phyloP scores from a whole-genome alignment of 768 basidiomycete species.

The Pulveroboletus sp. region DNA sequence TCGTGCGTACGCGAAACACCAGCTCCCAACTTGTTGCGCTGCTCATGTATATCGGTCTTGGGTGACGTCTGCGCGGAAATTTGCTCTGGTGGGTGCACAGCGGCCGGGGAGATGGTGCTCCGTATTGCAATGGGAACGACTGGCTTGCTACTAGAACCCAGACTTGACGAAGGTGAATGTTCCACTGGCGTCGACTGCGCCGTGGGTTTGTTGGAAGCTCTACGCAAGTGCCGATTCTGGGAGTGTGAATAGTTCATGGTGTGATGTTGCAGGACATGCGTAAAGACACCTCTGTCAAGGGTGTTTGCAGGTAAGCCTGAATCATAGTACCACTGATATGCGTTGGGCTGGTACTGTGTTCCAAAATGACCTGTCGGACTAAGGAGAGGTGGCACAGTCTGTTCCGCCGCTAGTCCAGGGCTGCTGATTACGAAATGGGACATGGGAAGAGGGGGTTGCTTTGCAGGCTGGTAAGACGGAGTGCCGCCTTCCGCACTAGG shows the following conservation, averaged over 20 bases:
- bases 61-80: conserved; percentile 2
- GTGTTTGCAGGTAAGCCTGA: conserved; percentile 21
- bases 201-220: conserved; percentile 19
- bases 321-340: conserved; percentile 49
- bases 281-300: conserved; percentile 27
- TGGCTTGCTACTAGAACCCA: background rate
- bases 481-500: conserved; percentile 31
- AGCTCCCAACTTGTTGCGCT: background rate
- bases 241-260: conserved; percentile 27
- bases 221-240: conserved; percentile 12
- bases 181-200: background rate
- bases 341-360: conserved; percentile 32
- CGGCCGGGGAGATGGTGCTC: background rate
- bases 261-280: conserved; percentile 33
- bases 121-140: background rate
- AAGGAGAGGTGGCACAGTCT: conserved; percentile 16
- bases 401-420: conserved; percentile 16
- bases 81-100: conserved; percentile 3
- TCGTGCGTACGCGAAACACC: conserved; percentile 15
- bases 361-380: conserved; percentile 32
- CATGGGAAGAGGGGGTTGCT: conserved; percentile 13
- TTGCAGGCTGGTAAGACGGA: conserved; percentile 21
- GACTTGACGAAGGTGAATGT: background rate
- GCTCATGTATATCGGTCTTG: background rate
- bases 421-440: conserved; percentile 23